These are phyloP conservation scores for Takashimella tepidaria DNA, from an alignment of 1,284 basidiomycete species.

Conservation along the genomic window DNA sequence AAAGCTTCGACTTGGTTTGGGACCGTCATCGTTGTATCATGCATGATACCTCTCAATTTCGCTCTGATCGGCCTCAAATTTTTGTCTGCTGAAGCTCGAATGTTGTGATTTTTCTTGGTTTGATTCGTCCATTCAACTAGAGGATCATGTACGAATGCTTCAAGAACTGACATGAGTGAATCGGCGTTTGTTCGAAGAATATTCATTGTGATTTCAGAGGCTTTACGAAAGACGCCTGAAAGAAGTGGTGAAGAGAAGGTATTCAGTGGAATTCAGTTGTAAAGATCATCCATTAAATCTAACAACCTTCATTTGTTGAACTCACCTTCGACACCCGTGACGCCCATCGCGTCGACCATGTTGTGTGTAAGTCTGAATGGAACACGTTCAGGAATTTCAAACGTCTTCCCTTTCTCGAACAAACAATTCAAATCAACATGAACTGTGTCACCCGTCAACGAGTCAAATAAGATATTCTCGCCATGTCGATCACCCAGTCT, in stretches of 20 bases:
- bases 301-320: too few species aligned
- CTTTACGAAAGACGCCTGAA: slow-evolving; percentile 80
- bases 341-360: slow-evolving; percentile 84
- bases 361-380: slow-evolving; percentile 97
- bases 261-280: not conserved
- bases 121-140: slow-evolving; percentile 92
- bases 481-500: slow-evolving; percentile 96
- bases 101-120: slow-evolving; percentile 26
- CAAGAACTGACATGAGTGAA: slow-evolving; percentile 90
- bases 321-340: slow-evolving; percentile 86
- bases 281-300: too few species aligned
- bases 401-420: slow-evolving; percentile 88
- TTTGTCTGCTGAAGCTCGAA: slow-evolving; percentile 63
- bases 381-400: slow-evolving; percentile 88
- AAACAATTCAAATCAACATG: slow-evolving; percentile 99
- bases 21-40: slow-evolving; percentile 56
- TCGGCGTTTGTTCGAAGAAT: slow-evolving; percentile 88
- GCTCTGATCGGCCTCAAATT: slow-evolving; percentile 73
- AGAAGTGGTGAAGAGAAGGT: slow-evolving; percentile 1
- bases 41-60: slow-evolving; percentile 70
- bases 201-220: slow-evolving; percentile 86
- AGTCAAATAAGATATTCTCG: slow-evolving; percentile 94
- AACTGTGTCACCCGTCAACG: slow-evolving; percentile 80
- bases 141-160: slow-evolving; percentile 97
- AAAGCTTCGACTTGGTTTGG: slow-evolving; percentile 83